These are phyloP conservation scores for Fusarium sp. DNA, from an alignment of 2,329 filamentous ascomycete species.

Conservation along the genomic window DNA sequence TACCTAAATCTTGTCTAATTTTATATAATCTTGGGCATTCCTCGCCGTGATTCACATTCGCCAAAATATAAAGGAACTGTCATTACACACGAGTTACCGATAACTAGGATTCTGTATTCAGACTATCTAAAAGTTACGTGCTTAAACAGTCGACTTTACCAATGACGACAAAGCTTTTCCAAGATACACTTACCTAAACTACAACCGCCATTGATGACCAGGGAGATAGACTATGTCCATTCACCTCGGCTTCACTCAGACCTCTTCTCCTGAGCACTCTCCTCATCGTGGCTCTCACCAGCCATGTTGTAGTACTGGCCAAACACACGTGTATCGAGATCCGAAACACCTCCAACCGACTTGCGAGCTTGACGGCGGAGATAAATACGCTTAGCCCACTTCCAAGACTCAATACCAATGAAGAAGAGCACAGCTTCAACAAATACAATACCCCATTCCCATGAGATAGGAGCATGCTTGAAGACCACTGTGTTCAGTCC, in stretches of 20 bases:
- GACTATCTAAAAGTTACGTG: not conserved
- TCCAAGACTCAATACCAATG: conserved; percentile 67
- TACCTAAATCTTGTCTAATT: no score
- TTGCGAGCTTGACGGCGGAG: conserved; percentile 49
- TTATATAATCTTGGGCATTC: no score
- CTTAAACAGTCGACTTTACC: not conserved
- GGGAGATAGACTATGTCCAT: no score
- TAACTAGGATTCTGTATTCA: not conserved
- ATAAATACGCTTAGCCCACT: conserved; percentile 65
- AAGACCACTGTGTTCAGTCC: conserved; percentile 67
- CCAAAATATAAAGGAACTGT: no score
- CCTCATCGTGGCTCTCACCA: conserved; percentile 35
- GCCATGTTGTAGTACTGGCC: conserved; percentile 46
- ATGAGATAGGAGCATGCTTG: conserved; percentile 66
- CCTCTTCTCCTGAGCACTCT: conserved; percentile 17
- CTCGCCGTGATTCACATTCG: no score
- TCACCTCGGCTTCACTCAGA: not conserved
- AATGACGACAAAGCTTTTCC: not conserved
- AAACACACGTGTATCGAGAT: conserved; percentile 50
- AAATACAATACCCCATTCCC: conserved; percentile 72
- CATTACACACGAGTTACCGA: no score
- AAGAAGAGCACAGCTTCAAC: conserved; percentile 67
- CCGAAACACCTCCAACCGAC: conserved; percentile 25
- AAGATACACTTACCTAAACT: not conserved
- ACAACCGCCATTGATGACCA: no score